Evolutionary conservation across 2,329 filamentous ascomycete genomes (phyloP).

Genomic region (Stemphylium lycopersici): DNA sequence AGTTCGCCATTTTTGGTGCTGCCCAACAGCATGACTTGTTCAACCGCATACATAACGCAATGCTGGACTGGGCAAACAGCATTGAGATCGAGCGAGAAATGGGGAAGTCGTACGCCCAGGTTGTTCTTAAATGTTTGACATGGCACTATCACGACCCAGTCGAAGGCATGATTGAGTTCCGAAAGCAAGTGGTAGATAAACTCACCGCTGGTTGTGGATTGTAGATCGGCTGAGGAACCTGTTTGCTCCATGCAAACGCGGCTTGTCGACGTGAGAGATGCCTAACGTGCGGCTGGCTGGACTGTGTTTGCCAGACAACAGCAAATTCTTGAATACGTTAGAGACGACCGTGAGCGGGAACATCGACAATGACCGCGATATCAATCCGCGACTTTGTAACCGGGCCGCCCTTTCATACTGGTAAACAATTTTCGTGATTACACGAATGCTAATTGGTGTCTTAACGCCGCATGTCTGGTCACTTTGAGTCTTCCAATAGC

Average conservation of each 20-base stretch:
- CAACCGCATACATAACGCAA: conserved; percentile 14
- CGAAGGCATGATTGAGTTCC: conserved; percentile 17
- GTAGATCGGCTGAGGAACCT: background rate
- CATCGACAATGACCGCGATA: too few species aligned
- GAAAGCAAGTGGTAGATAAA: conserved; percentile 17
- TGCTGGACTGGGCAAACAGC: conserved; percentile 17
- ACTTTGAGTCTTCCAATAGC: too few species aligned
- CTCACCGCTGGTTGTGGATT: conserved; percentile 3
- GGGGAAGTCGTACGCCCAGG: conserved; percentile 14
- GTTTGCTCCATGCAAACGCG: background rate
- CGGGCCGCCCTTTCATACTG: too few species aligned
- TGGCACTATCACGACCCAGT: conserved; percentile 15
- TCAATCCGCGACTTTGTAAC: too few species aligned
- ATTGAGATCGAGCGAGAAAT: conserved; percentile 21
- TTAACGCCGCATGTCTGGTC: too few species aligned
- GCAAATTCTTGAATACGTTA: too few species aligned
- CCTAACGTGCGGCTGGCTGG: too few species aligned
- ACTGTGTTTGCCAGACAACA: too few species aligned
- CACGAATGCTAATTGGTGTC: too few species aligned
- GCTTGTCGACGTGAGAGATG: too few species aligned
- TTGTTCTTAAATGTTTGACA: conserved; percentile 19
- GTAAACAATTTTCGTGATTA: too few species aligned
- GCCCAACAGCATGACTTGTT: conserved; percentile 12
- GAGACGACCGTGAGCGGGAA: too few species aligned
- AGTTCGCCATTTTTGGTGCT: conserved; percentile 10